phyloP scores from a whole-genome alignment of 306 rosid species.

The Trifolium fragiferum region DNA sequence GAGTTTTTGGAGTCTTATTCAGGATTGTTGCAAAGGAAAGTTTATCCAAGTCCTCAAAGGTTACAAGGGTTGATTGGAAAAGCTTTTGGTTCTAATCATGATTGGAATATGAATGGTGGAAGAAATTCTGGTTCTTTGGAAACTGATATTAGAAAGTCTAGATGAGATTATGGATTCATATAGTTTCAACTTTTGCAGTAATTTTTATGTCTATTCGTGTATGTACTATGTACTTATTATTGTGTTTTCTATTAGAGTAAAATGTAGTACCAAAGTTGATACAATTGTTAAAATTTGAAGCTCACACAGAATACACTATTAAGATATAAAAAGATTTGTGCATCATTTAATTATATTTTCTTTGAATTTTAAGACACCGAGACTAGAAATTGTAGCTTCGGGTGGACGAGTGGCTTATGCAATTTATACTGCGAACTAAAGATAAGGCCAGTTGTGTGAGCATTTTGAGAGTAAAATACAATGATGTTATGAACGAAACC shows the following conservation, averaged over 20 bases:
- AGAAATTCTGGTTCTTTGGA: conserved; percentile 45
- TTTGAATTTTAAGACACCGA: no score
- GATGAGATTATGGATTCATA: conserved; percentile 31
- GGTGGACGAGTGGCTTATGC: no score
- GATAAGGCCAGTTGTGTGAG: no score
- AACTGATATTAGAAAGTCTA: conserved; percentile 46
- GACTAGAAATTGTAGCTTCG: no score
- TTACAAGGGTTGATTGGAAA: conserved; percentile 54
- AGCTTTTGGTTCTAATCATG: conserved; percentile 53
- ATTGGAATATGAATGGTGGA: conserved; percentile 55
- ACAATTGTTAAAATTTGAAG: background rate
- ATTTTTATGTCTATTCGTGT: background rate
- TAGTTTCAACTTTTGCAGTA: background rate
- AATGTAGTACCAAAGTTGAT: background rate
- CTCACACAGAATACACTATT: background rate
- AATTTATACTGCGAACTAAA: no score
- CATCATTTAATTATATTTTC: background rate
- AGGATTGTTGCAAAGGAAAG: conserved; percentile 54
- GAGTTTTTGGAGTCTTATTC: conserved; percentile 62
- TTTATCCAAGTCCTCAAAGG: conserved; percentile 56
- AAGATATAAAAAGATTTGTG: background rate
- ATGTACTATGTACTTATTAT: background rate
- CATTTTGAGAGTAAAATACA: no score
- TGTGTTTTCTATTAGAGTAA: background rate
- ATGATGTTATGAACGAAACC: no score